Evolutionary conservation across 2,329 filamentous ascomycete species (phyloP).

Genomic region (Aureobasidium lini): DNA sequence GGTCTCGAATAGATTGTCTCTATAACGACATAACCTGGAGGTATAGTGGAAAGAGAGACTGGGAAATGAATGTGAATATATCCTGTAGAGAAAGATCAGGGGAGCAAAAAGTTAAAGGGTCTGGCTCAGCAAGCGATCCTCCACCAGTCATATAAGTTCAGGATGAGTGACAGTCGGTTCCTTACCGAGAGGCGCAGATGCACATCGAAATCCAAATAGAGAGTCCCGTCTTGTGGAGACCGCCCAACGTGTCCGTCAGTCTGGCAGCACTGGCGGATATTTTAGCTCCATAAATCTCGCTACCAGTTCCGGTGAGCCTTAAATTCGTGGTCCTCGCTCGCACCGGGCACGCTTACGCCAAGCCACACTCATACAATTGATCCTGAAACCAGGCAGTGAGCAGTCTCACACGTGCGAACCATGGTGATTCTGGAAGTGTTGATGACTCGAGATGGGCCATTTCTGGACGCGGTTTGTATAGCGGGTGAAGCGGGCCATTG

Average conservation of each 20-base stretch:
- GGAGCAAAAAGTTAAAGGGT: background rate
- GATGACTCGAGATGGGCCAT: background rate
- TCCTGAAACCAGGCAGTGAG: background rate
- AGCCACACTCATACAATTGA: background rate
- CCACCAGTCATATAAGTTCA: background rate
- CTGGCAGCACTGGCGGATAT: background rate
- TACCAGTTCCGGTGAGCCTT: background rate
- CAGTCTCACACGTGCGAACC: background rate
- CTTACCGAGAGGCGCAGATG: background rate
- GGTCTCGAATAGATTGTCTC: background rate
- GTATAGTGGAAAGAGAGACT: background rate
- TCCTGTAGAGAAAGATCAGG: background rate
- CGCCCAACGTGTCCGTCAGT: background rate
- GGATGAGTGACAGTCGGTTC: background rate
- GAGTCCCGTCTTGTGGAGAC: background rate
- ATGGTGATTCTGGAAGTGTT: background rate
- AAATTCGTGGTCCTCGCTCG: background rate
- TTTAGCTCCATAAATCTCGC: slow-evolving; percentile 1
- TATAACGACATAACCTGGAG: background rate
- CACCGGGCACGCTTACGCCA: background rate
- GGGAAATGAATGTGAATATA: background rate
- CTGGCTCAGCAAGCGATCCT: background rate
- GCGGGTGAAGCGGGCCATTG: background rate
- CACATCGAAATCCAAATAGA: slow-evolving; percentile 7
- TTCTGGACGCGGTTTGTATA: background rate